phyloP scores from a whole-genome alignment of 257 asterid genomes.

The Capsicum rhomboideum region DNA sequence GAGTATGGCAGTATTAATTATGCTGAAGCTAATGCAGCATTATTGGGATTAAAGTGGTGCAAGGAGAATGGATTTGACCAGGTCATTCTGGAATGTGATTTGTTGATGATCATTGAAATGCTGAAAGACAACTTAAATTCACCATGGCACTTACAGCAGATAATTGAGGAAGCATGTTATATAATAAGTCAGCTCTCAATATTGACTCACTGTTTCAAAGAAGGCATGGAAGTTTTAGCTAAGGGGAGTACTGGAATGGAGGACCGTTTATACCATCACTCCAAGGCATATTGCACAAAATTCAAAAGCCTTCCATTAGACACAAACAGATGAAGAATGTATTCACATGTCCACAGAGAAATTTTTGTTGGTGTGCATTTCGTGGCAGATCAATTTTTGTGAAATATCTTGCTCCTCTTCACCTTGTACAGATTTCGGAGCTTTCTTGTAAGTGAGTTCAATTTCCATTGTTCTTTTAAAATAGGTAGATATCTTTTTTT shows the following conservation, averaged over 20 bases:
- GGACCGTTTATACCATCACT: not conserved
- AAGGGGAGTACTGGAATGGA: not conserved
- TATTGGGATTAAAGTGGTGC: not conserved
- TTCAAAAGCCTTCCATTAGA: not conserved
- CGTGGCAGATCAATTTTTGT: not conserved
- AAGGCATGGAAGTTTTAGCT: not conserved
- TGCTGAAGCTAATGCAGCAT: not conserved
- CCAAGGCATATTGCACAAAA: not conserved
- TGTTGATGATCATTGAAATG: not conserved
- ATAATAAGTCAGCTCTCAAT: not conserved
- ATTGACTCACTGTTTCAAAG: not conserved
- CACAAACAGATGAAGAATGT: not conserved
- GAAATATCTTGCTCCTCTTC: not conserved
- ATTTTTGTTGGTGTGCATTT: not conserved
- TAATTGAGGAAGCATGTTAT: not conserved
- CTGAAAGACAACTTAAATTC: not conserved
- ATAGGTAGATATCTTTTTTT: not conserved
- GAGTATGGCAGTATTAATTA: not conserved
- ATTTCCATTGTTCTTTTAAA: not conserved
- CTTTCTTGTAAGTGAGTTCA: not conserved
- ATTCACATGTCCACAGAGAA: not conserved
- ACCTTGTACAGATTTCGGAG: not conserved
- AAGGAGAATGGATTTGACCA: not conserved
- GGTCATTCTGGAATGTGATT: not conserved
- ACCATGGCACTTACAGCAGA: not conserved